Evolutionary conservation across 176 grass and related monocot species (phyloP).

Genomic region (Aegilops longissima): DNA sequence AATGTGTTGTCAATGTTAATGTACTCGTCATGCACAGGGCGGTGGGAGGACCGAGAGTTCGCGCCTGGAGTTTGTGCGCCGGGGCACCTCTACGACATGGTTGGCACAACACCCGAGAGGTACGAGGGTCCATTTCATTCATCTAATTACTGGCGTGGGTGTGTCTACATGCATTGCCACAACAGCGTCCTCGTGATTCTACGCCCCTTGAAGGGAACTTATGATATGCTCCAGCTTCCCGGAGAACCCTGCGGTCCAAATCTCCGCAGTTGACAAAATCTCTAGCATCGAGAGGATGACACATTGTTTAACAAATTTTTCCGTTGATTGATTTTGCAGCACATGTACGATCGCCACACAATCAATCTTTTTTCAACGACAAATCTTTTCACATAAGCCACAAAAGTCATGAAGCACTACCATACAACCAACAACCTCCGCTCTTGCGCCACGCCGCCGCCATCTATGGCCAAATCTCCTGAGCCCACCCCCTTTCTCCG

Average conservation of each 20-base stretch:
- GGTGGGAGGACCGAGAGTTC: neutral
- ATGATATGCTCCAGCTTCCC: neutral
- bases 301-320: no score
- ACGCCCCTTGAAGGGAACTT: neutral
- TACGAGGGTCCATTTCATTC: neutral
- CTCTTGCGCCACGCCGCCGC: slow-evolving; percentile 17
- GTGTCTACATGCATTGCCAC: neutral
- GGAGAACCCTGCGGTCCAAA: neutral
- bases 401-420: no score
- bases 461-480: slow-evolving; percentile 50
- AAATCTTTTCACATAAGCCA: no score
- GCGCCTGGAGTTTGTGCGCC: neutral
- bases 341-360: no score
- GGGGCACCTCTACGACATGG: neutral
- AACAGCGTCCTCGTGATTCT: neutral
- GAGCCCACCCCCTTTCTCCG: slow-evolving; percentile 38
- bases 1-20: neutral
- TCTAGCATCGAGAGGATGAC: no score
- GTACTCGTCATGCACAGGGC: neutral
- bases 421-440: slow-evolving; percentile 36
- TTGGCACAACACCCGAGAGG: neutral
- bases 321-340: no score
- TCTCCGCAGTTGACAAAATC: no score
- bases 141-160: neutral
- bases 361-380: no score